phyloP scores from a whole-genome alignment of 768 basidiomycete species.

The Boletus pseudo-olivaceus region DNA sequence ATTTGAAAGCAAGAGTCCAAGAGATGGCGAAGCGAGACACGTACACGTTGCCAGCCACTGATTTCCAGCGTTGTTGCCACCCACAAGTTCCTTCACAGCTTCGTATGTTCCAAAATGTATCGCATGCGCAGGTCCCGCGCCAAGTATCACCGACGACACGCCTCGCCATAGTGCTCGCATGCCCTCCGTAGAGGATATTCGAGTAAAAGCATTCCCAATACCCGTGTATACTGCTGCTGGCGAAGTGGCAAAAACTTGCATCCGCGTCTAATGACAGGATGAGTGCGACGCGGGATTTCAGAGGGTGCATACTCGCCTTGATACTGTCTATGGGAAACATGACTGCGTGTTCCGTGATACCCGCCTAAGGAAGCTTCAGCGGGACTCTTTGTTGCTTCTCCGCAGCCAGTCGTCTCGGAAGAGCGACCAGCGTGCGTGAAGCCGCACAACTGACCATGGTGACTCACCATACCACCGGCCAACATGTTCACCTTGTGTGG shows the following conservation, averaged over 20 bases:
- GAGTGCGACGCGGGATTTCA: not conserved
- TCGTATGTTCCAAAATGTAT: conserved; percentile 97
- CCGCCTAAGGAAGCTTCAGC: conserved; percentile 61
- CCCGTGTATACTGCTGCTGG: conserved; percentile 85
- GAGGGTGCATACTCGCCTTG: conserved; percentile 59
- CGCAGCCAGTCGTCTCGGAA: not conserved
- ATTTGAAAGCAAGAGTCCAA: not conserved
- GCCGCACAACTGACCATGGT: not conserved
- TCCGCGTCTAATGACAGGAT: conserved; percentile 70
- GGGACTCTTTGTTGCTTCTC: not conserved
- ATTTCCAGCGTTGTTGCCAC: conserved; percentile 73
- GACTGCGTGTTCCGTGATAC: conserved; percentile 97
- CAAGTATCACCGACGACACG: conserved; percentile 91
- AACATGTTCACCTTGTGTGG: conserved; percentile 83
- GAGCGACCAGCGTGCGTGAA: conserved; percentile 2
- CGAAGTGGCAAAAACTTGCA: conserved; percentile 93
- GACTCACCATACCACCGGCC: conserved; percentile 88
- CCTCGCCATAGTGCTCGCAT: conserved; percentile 91
- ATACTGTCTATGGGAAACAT: conserved; percentile 99
- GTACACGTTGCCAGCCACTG: conserved; percentile 88
- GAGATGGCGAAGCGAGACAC: conserved; percentile 29
- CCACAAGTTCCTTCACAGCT: conserved; percentile 87
- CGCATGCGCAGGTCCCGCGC: conserved; percentile 97
- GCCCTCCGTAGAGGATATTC: conserved; percentile 94
- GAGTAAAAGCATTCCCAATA: conserved; percentile 84